A percentile compares a stretch with the other conserved stretches of the same genome.
These are phyloP conservation scores for Xylaria polymorpha DNA, from an alignment of 2,329 filamentous ascomycete species.

Conservation along the genomic window DNA sequence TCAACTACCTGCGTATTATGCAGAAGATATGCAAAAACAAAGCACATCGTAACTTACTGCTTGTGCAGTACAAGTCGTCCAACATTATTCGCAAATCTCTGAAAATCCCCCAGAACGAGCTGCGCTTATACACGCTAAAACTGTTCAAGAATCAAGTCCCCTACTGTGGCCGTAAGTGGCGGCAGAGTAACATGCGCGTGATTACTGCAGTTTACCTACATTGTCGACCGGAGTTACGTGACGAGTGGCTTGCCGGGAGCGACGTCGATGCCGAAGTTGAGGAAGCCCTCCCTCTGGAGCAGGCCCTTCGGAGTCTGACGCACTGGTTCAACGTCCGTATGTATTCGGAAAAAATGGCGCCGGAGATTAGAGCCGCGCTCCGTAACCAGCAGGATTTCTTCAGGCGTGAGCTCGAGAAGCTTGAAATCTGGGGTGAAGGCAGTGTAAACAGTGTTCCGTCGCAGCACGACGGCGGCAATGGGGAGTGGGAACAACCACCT, in stretches of 20 bases:
- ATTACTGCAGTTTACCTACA: conserved; percentile 97
- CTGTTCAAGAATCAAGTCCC: conserved; percentile 99
- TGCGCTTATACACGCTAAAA: conserved; percentile 95
- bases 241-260: conserved; percentile 93
- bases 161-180: conserved; percentile 98
- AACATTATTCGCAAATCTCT: conserved; percentile 92
- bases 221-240: conserved; percentile 89
- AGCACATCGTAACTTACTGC: conserved; percentile 90
- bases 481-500: conserved; percentile 44
- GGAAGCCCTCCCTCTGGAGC: conserved; percentile 89
- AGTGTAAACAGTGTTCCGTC: conserved; percentile 32
- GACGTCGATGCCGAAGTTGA: conserved; percentile 96
- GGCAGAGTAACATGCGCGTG: conserved; percentile 97
- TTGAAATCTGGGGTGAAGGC: conserved; percentile 66
- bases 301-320: conserved; percentile 87
- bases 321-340: conserved; percentile 92
- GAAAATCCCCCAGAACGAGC: conserved; percentile 86
- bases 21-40: conserved; percentile 98
- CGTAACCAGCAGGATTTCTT: conserved; percentile 85
- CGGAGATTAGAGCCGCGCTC: conserved; percentile 67
- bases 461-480: conserved; percentile 38
- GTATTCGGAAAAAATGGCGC: conserved; percentile 82
- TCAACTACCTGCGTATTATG: conserved; percentile 95
- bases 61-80: conserved; percentile 95
- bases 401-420: conserved; percentile 78